Evolutionary conservation across 2,329 filamentous ascomycete genomes (phyloP).

Genomic region (Xylaria digitata): DNA sequence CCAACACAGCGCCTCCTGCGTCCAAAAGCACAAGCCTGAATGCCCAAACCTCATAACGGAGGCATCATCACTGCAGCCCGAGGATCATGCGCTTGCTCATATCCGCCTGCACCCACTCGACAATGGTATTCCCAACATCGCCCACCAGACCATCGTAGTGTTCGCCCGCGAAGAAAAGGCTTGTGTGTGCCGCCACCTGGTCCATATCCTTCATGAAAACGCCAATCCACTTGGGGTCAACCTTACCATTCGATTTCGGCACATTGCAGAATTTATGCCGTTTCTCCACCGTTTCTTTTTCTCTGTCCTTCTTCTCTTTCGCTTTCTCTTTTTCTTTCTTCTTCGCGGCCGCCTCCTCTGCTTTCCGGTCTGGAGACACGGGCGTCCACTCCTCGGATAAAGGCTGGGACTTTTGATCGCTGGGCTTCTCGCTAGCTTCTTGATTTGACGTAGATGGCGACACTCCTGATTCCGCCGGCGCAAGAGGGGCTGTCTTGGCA

Average conservation of each 20-base stretch:
- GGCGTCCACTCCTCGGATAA: conserved; percentile 21
- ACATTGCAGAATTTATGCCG: conserved; percentile 81
- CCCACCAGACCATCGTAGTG: conserved; percentile 83
- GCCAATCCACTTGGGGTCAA: conserved; percentile 79
- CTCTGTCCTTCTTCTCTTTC: conserved; percentile 38
- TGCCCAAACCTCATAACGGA: not conserved
- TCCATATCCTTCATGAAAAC: conserved; percentile 86
- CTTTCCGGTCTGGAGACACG: conserved; percentile 19
- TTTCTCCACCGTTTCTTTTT: conserved; percentile 40
- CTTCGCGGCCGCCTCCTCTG: not conserved
- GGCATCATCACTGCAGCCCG: conserved; percentile 42
- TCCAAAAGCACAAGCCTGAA: not conserved
- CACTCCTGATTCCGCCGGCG: conserved; percentile 10
- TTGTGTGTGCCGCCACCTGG: conserved; percentile 86
- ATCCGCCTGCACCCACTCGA: conserved; percentile 76
- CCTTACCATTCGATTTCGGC: conserved; percentile 64
- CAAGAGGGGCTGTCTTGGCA: conserved; percentile 1
- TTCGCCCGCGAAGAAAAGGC: conserved; percentile 78
- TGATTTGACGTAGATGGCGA: conserved; percentile 2
- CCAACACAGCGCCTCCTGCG: not conserved
- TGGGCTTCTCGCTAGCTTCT: conserved; percentile 1
- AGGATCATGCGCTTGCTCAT: conserved; percentile 57
- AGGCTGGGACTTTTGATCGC: not conserved
- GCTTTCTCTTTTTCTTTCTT: conserved; percentile 19
- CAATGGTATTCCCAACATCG: conserved; percentile 74